Evolutionary conservation across 164 flowering plant species (phyloP).

Genomic region (Malania oleifera): DNA sequence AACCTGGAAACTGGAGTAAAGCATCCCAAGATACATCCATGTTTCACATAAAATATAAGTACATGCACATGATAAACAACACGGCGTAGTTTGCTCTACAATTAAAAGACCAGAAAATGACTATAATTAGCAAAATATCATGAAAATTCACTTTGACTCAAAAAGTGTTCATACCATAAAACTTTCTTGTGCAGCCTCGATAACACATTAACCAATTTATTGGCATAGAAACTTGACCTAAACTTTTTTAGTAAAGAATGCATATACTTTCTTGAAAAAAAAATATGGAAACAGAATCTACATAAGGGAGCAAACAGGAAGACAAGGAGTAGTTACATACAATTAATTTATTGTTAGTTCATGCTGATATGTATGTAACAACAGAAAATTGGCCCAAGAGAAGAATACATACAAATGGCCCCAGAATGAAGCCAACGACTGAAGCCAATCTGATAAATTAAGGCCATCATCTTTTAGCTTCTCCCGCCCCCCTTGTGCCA

Average conservation of each 20-base stretch:
- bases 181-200: not conserved
- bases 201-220: no score
- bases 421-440: slow-evolving; percentile 98
- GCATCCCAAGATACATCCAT: slow-evolving; percentile 22
- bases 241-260: not conserved
- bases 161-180: no score
- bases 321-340: not conserved
- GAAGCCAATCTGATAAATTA: slow-evolving; percentile 99
- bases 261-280: not conserved
- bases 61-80: not conserved
- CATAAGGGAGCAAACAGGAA: not conserved
- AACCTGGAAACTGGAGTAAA: slow-evolving; percentile 26
- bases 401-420: slow-evolving; percentile 87
- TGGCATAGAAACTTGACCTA: not conserved
- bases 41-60: slow-evolving; percentile 6
- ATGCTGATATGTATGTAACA: not conserved
- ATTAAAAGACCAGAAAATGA: not conserved
- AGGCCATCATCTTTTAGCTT: slow-evolving; percentile 97
- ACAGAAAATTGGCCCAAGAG: slow-evolving; percentile 6
- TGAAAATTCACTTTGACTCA: not conserved
- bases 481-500: slow-evolving; percentile 93
- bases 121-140: not conserved
- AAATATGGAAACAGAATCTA: not conserved
- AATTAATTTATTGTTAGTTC: not conserved
- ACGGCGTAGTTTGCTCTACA: not conserved